phyloP scores from a whole-genome alignment of 2,329 filamentous ascomycete species.

The Talaromyces marneffei region DNA sequence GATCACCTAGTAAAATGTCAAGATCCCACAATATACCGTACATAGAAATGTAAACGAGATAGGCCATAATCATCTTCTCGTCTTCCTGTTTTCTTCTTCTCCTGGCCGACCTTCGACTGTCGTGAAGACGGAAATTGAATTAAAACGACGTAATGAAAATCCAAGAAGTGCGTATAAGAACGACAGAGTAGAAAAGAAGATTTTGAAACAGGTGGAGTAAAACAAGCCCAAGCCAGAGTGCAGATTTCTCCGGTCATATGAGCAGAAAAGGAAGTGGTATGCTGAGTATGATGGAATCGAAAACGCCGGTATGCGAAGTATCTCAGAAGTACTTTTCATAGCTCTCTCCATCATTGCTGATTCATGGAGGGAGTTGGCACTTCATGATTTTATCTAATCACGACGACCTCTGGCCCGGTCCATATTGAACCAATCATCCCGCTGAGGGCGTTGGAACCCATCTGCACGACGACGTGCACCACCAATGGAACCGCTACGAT shows the following conservation, averaged over 20 bases:
- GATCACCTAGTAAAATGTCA: slow-evolving; percentile 9
- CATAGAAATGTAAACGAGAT: background rate
- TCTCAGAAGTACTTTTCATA: background rate
- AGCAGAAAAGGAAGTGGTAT: background rate
- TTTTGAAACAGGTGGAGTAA: slow-evolving; percentile 4
- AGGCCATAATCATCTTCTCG: background rate
- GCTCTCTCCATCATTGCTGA: background rate
- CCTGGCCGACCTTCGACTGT: slow-evolving; percentile 6
- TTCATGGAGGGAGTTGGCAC: background rate
- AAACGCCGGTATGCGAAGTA: background rate
- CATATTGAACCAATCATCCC: background rate
- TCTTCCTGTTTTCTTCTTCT: slow-evolving; percentile 6
- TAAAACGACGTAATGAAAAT: slow-evolving; percentile 1
- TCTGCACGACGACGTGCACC: background rate
- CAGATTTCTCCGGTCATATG: background rate
- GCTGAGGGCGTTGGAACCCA: background rate
- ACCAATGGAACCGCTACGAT: background rate
- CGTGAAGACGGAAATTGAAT: background rate
- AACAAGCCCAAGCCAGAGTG: background rate
- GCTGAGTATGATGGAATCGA: background rate
- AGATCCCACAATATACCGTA: slow-evolving; percentile 8
- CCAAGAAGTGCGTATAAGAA: slow-evolving; percentile 3
- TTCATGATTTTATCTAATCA: background rate
- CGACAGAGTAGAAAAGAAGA: slow-evolving; percentile 9
- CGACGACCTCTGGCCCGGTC: background rate